These are phyloP conservation scores for Gaultheria prostrata DNA, from an alignment of 148 eudicot genomes.

Conservation along the genomic window DNA sequence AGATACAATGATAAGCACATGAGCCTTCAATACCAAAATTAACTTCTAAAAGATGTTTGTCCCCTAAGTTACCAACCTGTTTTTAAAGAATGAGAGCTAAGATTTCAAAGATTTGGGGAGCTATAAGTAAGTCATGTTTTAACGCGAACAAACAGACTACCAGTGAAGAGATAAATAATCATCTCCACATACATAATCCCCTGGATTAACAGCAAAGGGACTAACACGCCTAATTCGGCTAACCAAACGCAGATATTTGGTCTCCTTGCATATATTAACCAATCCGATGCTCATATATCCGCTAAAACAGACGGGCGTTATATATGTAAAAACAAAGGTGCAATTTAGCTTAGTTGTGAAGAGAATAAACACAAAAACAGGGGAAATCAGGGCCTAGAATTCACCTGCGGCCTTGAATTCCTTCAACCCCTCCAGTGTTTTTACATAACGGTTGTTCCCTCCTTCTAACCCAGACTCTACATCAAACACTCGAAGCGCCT, in stretches of 20 bases:
- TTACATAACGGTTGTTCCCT: constrained; percentile 32
- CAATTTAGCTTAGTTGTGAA: neutral
- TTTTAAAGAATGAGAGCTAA: too few species aligned
- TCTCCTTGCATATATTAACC: neutral
- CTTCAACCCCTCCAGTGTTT: constrained; percentile 72
- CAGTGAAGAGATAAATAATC: too few species aligned
- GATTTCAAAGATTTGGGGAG: too few species aligned
- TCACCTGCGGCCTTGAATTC: constrained; percentile 69
- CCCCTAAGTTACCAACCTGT: too few species aligned
- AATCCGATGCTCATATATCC: neutral
- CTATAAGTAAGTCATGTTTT: too few species aligned
- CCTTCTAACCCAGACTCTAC: constrained; percentile 60
- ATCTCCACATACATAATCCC: too few species aligned
- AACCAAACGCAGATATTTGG: neutral
- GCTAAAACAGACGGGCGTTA: neutral
- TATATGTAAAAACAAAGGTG: neutral
- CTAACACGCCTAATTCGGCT: too few species aligned
- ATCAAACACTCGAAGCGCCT: constrained; percentile 76
- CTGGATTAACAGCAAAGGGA: too few species aligned
- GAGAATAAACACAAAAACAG: neutral
- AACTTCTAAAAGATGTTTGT: too few species aligned
- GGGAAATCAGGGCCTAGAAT: neutral
- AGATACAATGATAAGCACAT: too few species aligned
- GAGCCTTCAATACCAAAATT: too few species aligned
- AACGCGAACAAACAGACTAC: too few species aligned